Evolutionary conservation across 2,329 filamentous ascomycete species (phyloP).

Genomic region (Aspergillus flavus): DNA sequence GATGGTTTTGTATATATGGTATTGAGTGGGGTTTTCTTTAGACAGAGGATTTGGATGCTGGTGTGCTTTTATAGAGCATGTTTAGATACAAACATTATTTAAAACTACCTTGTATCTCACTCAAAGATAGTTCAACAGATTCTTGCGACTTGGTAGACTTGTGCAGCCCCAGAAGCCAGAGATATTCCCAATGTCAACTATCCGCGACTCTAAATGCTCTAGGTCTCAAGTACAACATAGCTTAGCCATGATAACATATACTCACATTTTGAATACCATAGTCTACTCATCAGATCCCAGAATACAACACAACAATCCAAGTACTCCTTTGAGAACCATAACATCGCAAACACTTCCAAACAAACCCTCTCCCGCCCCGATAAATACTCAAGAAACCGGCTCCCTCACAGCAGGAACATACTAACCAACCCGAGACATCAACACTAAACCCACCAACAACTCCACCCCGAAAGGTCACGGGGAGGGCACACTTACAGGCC

Average conservation of each 20-base stretch:
- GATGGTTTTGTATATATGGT: not conserved
- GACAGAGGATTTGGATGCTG: not conserved
- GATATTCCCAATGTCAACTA: not conserved
- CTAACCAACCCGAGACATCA: not conserved
- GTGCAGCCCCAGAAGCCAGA: not conserved
- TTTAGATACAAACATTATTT: too few species aligned
- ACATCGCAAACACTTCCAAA: too few species aligned
- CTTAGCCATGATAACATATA: too few species aligned
- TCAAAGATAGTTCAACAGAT: not conserved
- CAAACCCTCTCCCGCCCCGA: too few species aligned
- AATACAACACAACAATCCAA: too few species aligned
- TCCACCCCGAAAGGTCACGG: not conserved
- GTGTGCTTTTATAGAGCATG: too few species aligned
- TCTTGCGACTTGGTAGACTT: not conserved
- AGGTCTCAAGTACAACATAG: too few species aligned
- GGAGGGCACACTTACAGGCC: conserved; percentile 11
- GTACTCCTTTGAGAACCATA: too few species aligned
- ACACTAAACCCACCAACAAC: not conserved
- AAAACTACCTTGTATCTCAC: not conserved
- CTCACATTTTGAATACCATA: too few species aligned
- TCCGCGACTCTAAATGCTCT: too few species aligned
- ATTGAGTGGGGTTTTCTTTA: not conserved
- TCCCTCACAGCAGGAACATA: not conserved
- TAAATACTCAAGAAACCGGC: not conserved
- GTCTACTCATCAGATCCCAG: too few species aligned